Evolutionary conservation across 306 rosid genomes (phyloP), one percentile per base, ranked within the genome.

Genomic region (Gleditsia sinensis): DNA sequence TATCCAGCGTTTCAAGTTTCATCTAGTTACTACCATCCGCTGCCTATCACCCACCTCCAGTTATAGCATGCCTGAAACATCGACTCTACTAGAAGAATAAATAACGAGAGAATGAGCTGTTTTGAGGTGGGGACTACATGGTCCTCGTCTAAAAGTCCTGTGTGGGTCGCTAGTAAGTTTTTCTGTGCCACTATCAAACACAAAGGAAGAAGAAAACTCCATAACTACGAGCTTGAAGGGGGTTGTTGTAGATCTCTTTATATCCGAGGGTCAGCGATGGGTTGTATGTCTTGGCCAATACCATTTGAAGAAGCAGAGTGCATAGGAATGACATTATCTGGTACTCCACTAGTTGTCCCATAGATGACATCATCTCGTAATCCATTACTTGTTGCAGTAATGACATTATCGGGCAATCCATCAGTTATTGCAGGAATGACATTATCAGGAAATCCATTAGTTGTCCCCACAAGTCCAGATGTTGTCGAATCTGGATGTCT

Each of bases 381-480:
- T n/a, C n/a, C n/a, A n/a, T n/a, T n/a, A n/a, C n/a, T n/a, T 45
- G 51, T 53, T 6, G 28, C 59, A 4, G 5, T 23, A 64, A 13
- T 24, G 13, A 39, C 57, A 20, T 51, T 55, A 5, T 45, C 51
- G 2, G 7, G 2, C 4, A 34, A 8, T 19, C 28, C 67, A 3
- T 61, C 34, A 24, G 27, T 61, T 61, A 46, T 61, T 34, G 8
- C 9, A 36, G 42, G 42, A 36, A 36, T 36, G 33, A 4, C 60
- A 54, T 23, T 54, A 39, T 49, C 48, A 7, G 40, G 13, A 27
- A 39, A 20, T 13, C 70, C 67, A 34, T 43, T 40, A 12, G 33
- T n/a, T n/a, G 67, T 54, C 23, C 54, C 56, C 74, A 54, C 10
- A 20, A 69, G 49, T 50, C 72, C 55, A 70, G 72, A 51, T 34